These are phyloP conservation scores for Podila clonocystis DNA, from an alignment of 192 early-diverging fungal species.

Conservation along the genomic window DNA sequence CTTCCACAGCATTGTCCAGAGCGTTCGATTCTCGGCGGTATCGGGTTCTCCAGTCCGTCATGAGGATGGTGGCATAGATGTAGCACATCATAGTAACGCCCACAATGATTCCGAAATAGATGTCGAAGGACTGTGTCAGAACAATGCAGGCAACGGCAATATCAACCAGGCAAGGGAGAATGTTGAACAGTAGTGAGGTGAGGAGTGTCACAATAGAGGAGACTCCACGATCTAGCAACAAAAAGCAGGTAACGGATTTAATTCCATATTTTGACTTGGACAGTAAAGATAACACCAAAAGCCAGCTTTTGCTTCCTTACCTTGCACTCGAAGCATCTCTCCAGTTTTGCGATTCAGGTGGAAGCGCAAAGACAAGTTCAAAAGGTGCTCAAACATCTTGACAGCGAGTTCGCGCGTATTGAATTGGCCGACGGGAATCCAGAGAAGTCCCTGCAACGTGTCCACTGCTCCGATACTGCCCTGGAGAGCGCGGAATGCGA, in stretches of 20 bases:
- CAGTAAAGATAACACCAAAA: background rate
- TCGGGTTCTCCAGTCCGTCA: conserved; percentile 86
- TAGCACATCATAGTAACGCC: conserved; percentile 87
- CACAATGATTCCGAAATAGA: conserved; percentile 82
- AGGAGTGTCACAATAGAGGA: conserved; percentile 79
- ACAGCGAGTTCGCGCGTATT: conserved; percentile 70
- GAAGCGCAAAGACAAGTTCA: conserved; percentile 86
- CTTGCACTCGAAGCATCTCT: conserved; percentile 90
- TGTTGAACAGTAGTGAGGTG: conserved; percentile 87
- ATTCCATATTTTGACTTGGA: no score
- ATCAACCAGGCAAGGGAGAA: conserved; percentile 87
- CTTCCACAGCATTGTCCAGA: conserved; percentile 81
- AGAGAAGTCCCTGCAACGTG: conserved; percentile 78
- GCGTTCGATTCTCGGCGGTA: conserved; percentile 80
- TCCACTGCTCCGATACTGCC: conserved; percentile 73
- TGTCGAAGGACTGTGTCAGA: conserved; percentile 74
- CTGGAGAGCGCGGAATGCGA: conserved; percentile 48
- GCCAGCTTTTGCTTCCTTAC: conserved; percentile 27
- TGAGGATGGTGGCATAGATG: conserved; percentile 77
- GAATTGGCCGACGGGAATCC: conserved; percentile 88
- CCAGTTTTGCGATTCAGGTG: conserved; percentile 96
- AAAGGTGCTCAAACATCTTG: conserved; percentile 90
- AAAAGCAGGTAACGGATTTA: background rate
- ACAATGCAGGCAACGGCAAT: conserved; percentile 82
- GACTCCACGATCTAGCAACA: conserved; percentile 69